A percentile compares a stretch with the other conserved stretches of the same genome.
Conservation (phyloP, 139 green algal species). For the Klebsormidium nitens region DNA sequence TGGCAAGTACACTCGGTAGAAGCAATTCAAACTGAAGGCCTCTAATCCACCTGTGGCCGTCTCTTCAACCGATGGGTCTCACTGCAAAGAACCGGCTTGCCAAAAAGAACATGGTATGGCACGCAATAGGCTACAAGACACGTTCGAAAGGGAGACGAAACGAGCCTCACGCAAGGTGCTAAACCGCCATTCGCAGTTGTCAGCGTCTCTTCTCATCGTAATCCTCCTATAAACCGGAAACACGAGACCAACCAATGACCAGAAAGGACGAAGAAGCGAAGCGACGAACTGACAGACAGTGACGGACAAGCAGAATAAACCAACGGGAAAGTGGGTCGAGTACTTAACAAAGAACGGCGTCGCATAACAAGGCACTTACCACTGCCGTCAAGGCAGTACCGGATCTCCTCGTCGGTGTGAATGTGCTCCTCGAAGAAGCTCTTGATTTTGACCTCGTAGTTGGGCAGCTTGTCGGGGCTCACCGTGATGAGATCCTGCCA, state of each 20-base stretch:
- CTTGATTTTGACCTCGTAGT: slow-evolving; percentile 92
- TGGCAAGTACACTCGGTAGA: too few relatives aligned
- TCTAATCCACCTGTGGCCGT: too few relatives aligned
- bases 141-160: too few relatives aligned
- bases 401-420: slow-evolving; percentile 92
- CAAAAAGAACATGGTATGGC: too few relatives aligned
- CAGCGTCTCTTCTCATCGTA: neutral
- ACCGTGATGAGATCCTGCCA: slow-evolving; percentile 62
- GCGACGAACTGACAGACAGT: neutral
- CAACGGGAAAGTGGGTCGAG: slow-evolving; percentile 13
- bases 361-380: slow-evolving; percentile 50
- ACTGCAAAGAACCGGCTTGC: too few relatives aligned
- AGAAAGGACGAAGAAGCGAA: neutral
- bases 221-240: neutral
- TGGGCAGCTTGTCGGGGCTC: slow-evolving; percentile 62
- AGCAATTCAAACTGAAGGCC: too few relatives aligned
- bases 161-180: too few relatives aligned
- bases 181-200: too few relatives aligned
- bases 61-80: too few relatives aligned
- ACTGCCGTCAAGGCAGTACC: slow-evolving; percentile 69
- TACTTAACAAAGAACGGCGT: too few relatives aligned
- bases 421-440: slow-evolving; percentile 93
- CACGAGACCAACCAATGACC: neutral
- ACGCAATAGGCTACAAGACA: too few relatives aligned
- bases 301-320: neutral